phyloP scores from a whole-genome alignment of 148 eudicot species.

The Euryodendron excelsum region DNA sequence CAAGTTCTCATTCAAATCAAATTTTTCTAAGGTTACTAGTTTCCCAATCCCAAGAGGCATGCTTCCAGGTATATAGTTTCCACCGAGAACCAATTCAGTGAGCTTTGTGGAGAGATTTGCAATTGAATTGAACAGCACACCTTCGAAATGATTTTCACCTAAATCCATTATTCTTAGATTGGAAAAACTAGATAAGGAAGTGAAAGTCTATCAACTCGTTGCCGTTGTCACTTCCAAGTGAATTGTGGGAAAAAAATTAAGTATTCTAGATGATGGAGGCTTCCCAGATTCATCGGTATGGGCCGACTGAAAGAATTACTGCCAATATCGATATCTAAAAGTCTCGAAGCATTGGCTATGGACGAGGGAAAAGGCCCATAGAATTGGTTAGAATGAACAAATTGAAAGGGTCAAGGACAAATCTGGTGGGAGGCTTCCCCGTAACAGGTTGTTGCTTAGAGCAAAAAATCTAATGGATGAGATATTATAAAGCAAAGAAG shows the following conservation, averaged over 20 bases:
- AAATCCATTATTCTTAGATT: background rate
- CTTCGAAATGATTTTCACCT: background rate
- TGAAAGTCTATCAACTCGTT: background rate
- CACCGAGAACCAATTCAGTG: background rate
- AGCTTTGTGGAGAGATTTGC: slow-evolving; percentile 17
- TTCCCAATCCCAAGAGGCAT: slow-evolving; percentile 13
- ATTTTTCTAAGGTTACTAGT: background rate
- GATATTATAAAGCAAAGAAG: background rate
- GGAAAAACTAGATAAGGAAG: slow-evolving; percentile 12
- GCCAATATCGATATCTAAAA: too few relatives aligned
- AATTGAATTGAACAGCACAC: slow-evolving; percentile 4
- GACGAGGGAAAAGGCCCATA: slow-evolving; percentile 8
- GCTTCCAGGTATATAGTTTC: background rate
- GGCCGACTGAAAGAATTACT: background rate
- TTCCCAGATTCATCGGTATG: background rate
- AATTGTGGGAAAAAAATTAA: background rate
- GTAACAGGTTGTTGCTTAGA: background rate
- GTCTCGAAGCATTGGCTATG: slow-evolving; percentile 2
- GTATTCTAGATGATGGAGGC: background rate
- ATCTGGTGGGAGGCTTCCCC: slow-evolving; percentile 16
- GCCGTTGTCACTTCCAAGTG: background rate
- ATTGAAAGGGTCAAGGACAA: slow-evolving; percentile 6
- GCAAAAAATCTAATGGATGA: background rate
- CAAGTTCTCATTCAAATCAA: background rate
- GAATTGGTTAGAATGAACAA: too few relatives aligned